phyloP scores from a whole-genome alignment of 2,329 filamentous ascomycete species.

The Thermoascus crustaceus region DNA sequence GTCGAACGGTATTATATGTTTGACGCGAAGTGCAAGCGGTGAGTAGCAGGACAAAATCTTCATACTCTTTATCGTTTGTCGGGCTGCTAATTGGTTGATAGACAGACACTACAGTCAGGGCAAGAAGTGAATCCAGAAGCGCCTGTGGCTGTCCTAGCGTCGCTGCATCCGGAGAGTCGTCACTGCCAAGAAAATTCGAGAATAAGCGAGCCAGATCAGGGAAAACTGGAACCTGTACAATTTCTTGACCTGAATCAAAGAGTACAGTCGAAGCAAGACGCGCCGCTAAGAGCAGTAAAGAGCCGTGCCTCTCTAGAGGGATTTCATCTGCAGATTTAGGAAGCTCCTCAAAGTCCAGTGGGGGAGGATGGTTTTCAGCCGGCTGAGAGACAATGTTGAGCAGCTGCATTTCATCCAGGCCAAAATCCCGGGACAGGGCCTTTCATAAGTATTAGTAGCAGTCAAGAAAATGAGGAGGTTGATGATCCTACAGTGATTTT shows the following conservation, averaged over 20 bases:
- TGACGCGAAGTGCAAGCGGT: conserved; percentile 31
- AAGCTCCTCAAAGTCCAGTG: conserved; percentile 47
- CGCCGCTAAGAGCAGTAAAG: conserved; percentile 47
- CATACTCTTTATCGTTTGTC: conserved; percentile 44
- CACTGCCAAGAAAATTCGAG: conserved; percentile 43
- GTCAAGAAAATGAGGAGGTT: not conserved
- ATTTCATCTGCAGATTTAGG: conserved; percentile 47
- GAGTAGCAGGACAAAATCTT: conserved; percentile 43
- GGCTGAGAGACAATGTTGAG: conserved; percentile 36
- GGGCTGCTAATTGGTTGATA: conserved; percentile 40
- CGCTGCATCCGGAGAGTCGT: conserved; percentile 27
- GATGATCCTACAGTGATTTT: conserved; percentile 42
- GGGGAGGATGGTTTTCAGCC: conserved; percentile 32
- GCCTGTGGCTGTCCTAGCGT: conserved; percentile 42
- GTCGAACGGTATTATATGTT: conserved; percentile 28
- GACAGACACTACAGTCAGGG: conserved; percentile 44
- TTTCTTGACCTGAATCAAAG: conserved; percentile 35
- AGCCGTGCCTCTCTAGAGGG: conserved; percentile 48
- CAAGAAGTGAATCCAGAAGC: conserved; percentile 47
- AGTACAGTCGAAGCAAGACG: conserved; percentile 42
- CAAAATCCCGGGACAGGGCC: conserved; percentile 49
- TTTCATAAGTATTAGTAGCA: conserved; percentile 12
- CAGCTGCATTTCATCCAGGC: conserved; percentile 41
- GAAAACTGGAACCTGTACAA: conserved; percentile 40
- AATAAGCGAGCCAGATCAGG: conserved; percentile 46